Conservation (phyloP, 257 asterid genomes). For the Primulina tabacum region DNA sequence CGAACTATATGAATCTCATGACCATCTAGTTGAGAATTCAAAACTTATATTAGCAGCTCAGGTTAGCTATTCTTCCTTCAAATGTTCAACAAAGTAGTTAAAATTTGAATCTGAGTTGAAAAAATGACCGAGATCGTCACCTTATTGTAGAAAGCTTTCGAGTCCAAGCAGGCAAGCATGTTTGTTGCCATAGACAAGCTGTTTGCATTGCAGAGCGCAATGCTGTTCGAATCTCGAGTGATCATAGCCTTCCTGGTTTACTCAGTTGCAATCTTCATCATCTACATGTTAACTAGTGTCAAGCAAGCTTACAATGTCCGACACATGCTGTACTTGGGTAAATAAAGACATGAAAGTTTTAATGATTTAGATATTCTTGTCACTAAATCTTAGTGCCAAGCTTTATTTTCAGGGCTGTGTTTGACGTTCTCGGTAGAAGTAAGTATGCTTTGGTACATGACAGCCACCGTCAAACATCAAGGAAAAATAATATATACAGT, state of each 20-base stretch:
- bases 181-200: slow-evolving; percentile 74
- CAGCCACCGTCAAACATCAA: slow-evolving; percentile 40
- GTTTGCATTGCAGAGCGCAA: slow-evolving; percentile 68
- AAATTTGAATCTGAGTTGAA: background rate
- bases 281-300: slow-evolving; percentile 79
- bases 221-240: slow-evolving; percentile 67
- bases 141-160: slow-evolving; percentile 69
- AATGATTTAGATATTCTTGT: background rate
- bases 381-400: background rate
- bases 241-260: slow-evolving; percentile 59
- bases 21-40: slow-evolving; percentile 63
- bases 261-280: slow-evolving; percentile 51
- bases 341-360: slow-evolving; percentile 1
- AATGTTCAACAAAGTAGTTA: background rate
- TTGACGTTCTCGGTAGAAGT: slow-evolving; percentile 52
- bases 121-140: background rate
- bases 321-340: slow-evolving; percentile 72
- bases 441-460: slow-evolving; percentile 38
- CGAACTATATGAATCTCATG: slow-evolving; percentile 67
- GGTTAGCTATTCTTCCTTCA: slow-evolving; percentile 29
- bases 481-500: slow-evolving; percentile 43
- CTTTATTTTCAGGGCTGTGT: slow-evolving; percentile 47
- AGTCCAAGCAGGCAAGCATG: slow-evolving; percentile 78
- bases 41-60: slow-evolving; percentile 74
- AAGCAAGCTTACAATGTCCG: slow-evolving; percentile 72